Conservation (phyloP, 129 eudicot species). For the Kitagawia praeruptora region DNA sequence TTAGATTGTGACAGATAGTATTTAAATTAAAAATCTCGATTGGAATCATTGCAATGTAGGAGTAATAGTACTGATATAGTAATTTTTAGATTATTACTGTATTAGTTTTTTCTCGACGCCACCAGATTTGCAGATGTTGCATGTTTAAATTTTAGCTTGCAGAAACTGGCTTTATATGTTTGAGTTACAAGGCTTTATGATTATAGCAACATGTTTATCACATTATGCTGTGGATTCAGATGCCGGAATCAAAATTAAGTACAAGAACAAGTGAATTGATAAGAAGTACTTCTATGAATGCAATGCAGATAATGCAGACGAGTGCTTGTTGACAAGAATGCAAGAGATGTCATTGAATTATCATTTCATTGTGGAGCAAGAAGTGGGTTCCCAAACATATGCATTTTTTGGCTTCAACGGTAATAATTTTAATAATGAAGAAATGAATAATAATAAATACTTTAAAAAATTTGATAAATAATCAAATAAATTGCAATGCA, state of each 20-base stretch:
- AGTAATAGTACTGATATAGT: background rate
- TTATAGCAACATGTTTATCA: background rate
- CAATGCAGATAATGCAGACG: constrained; percentile 76
- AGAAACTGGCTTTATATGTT: background rate
- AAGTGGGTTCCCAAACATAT: constrained; percentile 84
- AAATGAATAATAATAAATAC: background rate
- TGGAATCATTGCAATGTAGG: background rate
- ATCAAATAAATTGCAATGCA: constrained; percentile 1
- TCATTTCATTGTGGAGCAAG: constrained; percentile 93
- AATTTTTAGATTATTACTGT: background rate
- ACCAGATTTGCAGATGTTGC: background rate
- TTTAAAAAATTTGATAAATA: background rate
- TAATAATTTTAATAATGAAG: background rate
- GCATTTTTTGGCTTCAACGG: constrained; percentile 95
- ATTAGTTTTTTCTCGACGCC: background rate
- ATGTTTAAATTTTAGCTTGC: background rate
- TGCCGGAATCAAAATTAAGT: background rate
- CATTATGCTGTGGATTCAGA: background rate
- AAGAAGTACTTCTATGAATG: background rate
- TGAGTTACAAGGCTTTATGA: background rate
- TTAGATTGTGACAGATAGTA: background rate
- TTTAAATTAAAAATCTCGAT: background rate
- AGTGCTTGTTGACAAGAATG: constrained; percentile 94
- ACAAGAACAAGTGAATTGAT: background rate
- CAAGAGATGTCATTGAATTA: constrained; percentile 95